Evolutionary conservation across 2,329 filamentous ascomycete genomes (phyloP), one percentile per base, ranked within the genome.

Genomic region (Colletotrichum orbiculare): DNA sequence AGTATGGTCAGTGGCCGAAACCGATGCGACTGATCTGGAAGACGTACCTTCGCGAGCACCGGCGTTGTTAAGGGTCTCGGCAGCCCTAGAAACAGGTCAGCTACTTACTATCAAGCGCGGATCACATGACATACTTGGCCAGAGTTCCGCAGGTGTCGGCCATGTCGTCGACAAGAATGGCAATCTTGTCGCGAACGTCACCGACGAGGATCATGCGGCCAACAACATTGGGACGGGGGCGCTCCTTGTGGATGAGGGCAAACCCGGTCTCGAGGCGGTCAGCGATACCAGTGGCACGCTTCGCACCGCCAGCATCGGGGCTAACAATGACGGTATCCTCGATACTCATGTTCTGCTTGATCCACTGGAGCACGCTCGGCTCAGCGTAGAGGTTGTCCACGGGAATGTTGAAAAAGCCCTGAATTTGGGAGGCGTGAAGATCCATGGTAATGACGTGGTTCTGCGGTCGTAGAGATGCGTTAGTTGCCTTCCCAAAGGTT

Each of bases 121-220:
- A 43, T 13, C 4, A 15, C 11, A 1, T 52, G 8, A 95, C 96
- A 3, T 94, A 96, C 82, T 98, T 98, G 77, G 82, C 83, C 38
- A 86, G 82, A 2, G 91, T 97, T 70, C 94, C 94, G 77, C 94
- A 97, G 4, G 95, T 97, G 76, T 98, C 95, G 38, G 94, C 94
- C 93, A 98, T 97, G 76, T 98, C 95, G 76, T 98, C 95, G 57
- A 99, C 95, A 53, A 99, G 89, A 74, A 99, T 97, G 66, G 95
- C 95, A 37, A 95, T 90, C 82, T 96, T 96, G 80, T 92, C 92
- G 70, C 89, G 87, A 50, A 98, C 96, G 70, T 96, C 94, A 70
- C 96, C 96, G 54, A 98, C 95, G n/a, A 99, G 90, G 1, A 82
- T 92, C 93, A 97, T 97, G 72, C 93, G 90, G 9, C 91, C 93